phyloP scores from a whole-genome alignment of 2,329 filamentous ascomycete species.

The Plenodomus lindquistii region DNA sequence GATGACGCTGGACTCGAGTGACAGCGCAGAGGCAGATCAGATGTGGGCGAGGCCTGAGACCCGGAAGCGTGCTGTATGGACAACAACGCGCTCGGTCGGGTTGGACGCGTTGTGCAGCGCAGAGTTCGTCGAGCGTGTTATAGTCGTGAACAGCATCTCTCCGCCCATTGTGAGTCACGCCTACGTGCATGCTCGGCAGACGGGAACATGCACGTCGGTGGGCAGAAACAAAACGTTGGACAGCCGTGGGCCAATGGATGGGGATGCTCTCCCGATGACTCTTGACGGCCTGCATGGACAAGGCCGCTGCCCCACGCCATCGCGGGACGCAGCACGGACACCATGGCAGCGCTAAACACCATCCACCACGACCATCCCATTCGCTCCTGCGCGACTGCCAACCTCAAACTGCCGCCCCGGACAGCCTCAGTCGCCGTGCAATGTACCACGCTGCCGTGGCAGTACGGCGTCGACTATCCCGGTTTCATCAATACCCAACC shows the following conservation, averaged over 20 bases:
- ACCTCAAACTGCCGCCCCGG: constrained; percentile 39
- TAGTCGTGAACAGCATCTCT: constrained; percentile 38
- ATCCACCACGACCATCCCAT: constrained; percentile 36
- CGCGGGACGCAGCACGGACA: constrained; percentile 25
- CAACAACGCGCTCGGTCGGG: constrained; percentile 33
- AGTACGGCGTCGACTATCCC: constrained; percentile 29
- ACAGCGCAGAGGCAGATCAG: constrained; percentile 18
- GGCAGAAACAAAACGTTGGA: constrained; percentile 40
- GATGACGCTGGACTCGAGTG: constrained; percentile 1
- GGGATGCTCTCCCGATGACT: constrained; percentile 31
- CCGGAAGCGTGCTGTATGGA: constrained; percentile 22
- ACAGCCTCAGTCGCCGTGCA: constrained; percentile 6
- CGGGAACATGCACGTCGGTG: constrained; percentile 26
- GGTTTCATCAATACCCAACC: constrained; percentile 44
- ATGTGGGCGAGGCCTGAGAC: constrained; percentile 36
- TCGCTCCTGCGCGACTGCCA: constrained; percentile 30
- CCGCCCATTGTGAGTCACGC: constrained; percentile 43
- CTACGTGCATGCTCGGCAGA: constrained; percentile 25
- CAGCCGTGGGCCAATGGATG: constrained; percentile 36
- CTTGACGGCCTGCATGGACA: constrained; percentile 27
- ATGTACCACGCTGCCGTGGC: constrained; percentile 15
- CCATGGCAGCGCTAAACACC: constrained; percentile 33
- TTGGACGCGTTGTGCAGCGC: constrained; percentile 30
- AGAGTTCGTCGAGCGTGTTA: constrained; percentile 40
- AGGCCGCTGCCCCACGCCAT: constrained; percentile 14